Evolutionary conservation across 371 early-diverging fungal genomes (phyloP).

Genomic region (Amoeboradix gromovi): DNA sequence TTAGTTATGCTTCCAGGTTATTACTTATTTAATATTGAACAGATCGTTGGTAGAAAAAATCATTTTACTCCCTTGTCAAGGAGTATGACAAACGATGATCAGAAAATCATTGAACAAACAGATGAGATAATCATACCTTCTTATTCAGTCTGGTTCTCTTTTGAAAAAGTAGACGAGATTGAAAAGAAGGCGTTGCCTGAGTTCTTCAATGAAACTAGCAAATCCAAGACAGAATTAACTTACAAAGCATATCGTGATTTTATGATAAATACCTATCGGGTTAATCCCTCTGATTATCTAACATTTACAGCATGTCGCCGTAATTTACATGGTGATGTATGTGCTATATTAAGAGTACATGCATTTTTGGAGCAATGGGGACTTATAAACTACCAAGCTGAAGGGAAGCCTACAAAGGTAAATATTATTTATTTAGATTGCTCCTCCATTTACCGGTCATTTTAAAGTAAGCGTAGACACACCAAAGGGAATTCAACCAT

Average conservation of each 20-base stretch:
- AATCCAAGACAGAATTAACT: slow-evolving; percentile 59
- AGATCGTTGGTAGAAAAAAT: too few relatives aligned
- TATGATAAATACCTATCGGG: slow-evolving; percentile 81
- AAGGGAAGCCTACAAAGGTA: slow-evolving; percentile 63
- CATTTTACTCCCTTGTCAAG: too few relatives aligned
- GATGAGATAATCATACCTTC: slow-evolving; percentile 33
- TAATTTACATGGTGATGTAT: slow-evolving; percentile 83
- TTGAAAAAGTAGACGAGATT: slow-evolving; percentile 51
- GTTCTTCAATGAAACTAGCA: slow-evolving; percentile 68
- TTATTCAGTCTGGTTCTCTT: slow-evolving; percentile 78
- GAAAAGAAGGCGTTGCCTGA: slow-evolving; percentile 73
- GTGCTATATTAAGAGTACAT: slow-evolving; percentile 83
- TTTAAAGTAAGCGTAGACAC: slow-evolving; percentile 82
- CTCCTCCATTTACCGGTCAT: slow-evolving; percentile 78
- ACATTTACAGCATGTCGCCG: slow-evolving; percentile 85
- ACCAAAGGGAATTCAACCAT: slow-evolving; percentile 18
- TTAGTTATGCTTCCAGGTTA: too few relatives aligned
- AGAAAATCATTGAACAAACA: not conserved
- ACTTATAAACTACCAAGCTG: slow-evolving; percentile 75
- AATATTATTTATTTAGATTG: slow-evolving; percentile 71
- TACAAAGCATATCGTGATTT: slow-evolving; percentile 90
- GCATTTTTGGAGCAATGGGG: slow-evolving; percentile 98
- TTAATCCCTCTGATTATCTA: slow-evolving; percentile 73
- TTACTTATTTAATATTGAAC: too few relatives aligned
- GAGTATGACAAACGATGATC: too few relatives aligned